Conservation (phyloP, 257 asterid species). For the Perilla frutescens region DNA sequence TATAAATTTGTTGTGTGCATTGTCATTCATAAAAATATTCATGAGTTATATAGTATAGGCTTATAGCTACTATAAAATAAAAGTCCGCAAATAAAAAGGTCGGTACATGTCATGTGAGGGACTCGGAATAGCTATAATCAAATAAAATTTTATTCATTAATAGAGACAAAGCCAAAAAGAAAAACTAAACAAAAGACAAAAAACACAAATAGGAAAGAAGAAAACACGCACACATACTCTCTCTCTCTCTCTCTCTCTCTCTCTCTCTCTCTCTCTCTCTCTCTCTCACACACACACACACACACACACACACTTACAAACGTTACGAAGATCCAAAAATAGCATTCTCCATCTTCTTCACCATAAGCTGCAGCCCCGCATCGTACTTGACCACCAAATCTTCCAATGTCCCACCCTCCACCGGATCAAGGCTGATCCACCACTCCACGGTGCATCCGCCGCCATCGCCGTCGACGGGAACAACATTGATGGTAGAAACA, state of each 20-base stretch:
- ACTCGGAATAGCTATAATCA: too few species aligned
- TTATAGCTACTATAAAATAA: too few species aligned
- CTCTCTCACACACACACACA: not conserved
- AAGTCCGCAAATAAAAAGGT: too few species aligned
- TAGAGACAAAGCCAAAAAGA: not conserved
- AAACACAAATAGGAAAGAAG: too few species aligned
- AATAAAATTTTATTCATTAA: not conserved
- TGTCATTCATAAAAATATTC: too few species aligned
- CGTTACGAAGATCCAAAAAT: conserved; percentile 25
- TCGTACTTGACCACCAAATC: conserved; percentile 61
- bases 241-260: too few species aligned
- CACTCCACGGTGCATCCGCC: conserved; percentile 56
- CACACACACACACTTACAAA: too few species aligned
- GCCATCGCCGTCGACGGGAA: conserved; percentile 33
- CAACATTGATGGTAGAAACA: conserved; percentile 54
- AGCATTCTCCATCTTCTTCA: conserved; percentile 64
- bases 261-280: too few species aligned
- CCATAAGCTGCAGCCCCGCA: conserved; percentile 52
- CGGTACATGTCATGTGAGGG: too few species aligned
- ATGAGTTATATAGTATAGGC: too few species aligned
- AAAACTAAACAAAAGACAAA: not conserved
- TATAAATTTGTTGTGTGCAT: too few species aligned
- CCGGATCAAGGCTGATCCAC: conserved; percentile 68
- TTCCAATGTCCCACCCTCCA: conserved; percentile 56
- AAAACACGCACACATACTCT: too few species aligned